Evolutionary conservation across 345 rosid species (phyloP).

Genomic region (Hibiscus syriacus): DNA sequence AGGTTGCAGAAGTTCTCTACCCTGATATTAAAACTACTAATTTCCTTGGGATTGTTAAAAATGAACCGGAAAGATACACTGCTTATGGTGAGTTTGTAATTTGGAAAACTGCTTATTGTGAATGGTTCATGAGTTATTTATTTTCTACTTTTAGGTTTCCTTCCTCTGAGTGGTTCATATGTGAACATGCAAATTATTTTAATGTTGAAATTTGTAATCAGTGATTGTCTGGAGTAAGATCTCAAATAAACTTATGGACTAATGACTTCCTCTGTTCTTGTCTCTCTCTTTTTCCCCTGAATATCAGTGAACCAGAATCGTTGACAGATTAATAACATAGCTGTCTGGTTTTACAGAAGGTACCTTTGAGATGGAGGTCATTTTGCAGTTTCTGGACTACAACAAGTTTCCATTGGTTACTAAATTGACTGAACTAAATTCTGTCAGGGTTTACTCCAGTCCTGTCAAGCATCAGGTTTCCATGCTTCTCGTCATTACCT

Average conservation of each 20-base stretch:
- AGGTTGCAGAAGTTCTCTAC: conserved; percentile 50
- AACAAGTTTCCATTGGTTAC: conserved; percentile 83
- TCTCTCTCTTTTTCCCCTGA: not conserved
- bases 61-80: conserved; percentile 69
- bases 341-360: conserved; percentile 49
- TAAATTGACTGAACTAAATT: conserved; percentile 61
- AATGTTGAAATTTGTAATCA: not conserved
- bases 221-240: not conserved
- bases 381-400: conserved; percentile 54
- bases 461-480: conserved; percentile 73
- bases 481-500: conserved; percentile 1
- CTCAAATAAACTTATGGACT: not conserved
- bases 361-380: conserved; percentile 36
- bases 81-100: conserved; percentile 30
- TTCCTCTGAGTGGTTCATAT: not conserved
- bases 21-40: conserved; percentile 35
- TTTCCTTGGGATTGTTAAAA: conserved; percentile 73
- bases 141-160: not conserved
- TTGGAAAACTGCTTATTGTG: not conserved
- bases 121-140: not conserved
- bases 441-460: conserved; percentile 65
- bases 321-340: not conserved
- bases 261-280: not conserved
- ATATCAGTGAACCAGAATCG: not conserved
- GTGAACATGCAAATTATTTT: not conserved